These are phyloP conservation scores for Grosmannia penicillata DNA, from an alignment of 2,329 filamentous ascomycete genomes.

Conservation along the genomic window DNA sequence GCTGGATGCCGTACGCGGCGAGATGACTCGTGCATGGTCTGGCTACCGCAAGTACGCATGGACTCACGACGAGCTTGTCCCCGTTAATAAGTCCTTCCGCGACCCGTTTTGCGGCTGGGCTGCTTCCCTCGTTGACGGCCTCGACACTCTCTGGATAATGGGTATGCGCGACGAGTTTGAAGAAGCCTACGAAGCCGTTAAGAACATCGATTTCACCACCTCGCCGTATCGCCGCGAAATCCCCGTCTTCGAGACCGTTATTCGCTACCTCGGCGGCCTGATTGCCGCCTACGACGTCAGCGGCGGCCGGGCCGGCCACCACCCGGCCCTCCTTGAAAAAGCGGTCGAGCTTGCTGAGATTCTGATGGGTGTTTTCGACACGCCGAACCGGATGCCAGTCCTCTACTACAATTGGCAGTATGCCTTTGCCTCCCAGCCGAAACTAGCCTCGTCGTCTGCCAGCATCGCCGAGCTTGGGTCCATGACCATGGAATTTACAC, in stretches of 20 bases:
- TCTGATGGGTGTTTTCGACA: conserved; percentile 73
- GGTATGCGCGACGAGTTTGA: conserved; percentile 65
- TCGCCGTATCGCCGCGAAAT: conserved; percentile 48
- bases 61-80: conserved; percentile 73
- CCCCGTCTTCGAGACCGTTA: conserved; percentile 85
- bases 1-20: conserved; percentile 51
- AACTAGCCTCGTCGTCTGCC: conserved; percentile 41
- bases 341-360: conserved; percentile 68
- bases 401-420: conserved; percentile 69
- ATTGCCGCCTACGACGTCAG: conserved; percentile 79
- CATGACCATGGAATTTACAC: conserved; percentile 76
- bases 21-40: conserved; percentile 66
- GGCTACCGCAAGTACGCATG: conserved; percentile 71
- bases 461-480: conserved; percentile 61
- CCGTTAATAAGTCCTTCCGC: conserved; percentile 49
- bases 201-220: conserved; percentile 70
- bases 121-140: conserved; percentile 67
- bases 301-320: conserved; percentile 36
- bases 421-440: conserved; percentile 44
- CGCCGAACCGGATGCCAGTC: conserved; percentile 83
- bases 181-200: conserved; percentile 55
- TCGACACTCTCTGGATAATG: conserved; percentile 84
- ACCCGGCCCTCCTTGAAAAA: conserved; percentile 59
- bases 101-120: conserved; percentile 90
- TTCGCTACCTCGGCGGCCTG: conserved; percentile 79